Conservation (phyloP, 2,329 filamentous ascomycete genomes). For the Phaeoacremonium minimum region DNA sequence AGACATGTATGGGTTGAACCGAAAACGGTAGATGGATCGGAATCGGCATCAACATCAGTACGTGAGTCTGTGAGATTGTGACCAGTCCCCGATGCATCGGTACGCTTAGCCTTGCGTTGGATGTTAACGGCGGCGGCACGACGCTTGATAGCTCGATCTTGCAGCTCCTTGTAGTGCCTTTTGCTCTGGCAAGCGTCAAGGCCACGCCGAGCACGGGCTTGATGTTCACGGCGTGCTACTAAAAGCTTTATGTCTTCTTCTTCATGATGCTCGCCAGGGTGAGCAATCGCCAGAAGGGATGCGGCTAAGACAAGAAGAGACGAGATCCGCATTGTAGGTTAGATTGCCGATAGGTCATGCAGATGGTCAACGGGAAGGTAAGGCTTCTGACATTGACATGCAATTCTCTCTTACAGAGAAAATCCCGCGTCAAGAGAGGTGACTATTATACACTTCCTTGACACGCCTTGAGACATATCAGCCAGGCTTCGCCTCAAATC, state of each 20-base stretch:
- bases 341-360: no score
- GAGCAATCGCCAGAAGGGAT: constrained; percentile 3
- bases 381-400: no score
- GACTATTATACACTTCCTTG: no score
- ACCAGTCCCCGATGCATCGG: background rate
- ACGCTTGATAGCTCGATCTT: constrained; percentile 5
- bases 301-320: no score
- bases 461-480: no score
- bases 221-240: background rate
- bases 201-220: background rate
- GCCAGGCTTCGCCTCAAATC: no score
- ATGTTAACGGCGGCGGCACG: constrained; percentile 2
- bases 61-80: background rate
- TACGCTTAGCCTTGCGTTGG: constrained; percentile 4
- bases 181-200: background rate
- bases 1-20: constrained; percentile 12
- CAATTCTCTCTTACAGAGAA: no score
- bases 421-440: no score
- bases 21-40: background rate
- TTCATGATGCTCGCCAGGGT: constrained; percentile 5
- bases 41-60: background rate
- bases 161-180: constrained; percentile 2
- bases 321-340: no score
- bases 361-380: no score
- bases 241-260: background rate